phyloP scores from a whole-genome alignment of 2,329 filamentous ascomycete genomes.

The Monosporascus sp. region DNA sequence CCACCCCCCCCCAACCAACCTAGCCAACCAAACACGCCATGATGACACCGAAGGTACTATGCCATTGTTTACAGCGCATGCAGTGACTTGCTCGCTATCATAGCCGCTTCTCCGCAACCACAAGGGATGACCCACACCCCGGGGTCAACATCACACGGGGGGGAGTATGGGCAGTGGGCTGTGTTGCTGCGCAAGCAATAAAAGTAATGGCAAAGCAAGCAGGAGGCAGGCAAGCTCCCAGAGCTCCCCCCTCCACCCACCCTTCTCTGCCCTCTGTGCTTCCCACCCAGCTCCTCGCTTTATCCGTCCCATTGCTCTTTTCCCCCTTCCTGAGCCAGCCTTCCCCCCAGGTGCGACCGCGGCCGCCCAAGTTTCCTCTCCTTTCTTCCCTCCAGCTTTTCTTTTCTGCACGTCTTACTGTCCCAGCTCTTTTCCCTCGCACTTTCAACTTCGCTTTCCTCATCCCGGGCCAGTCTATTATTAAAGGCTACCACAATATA shows the following conservation, averaged over 20 bases:
- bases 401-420: conserved; percentile 2
- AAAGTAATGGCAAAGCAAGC: background rate
- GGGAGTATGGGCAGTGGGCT: background rate
- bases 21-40: conserved; percentile 13
- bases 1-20: conserved; percentile 11
- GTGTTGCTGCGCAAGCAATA: background rate
- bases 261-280: background rate
- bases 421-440: conserved; percentile 14
- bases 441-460: conserved; percentile 7
- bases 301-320: background rate
- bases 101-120: conserved; percentile 9
- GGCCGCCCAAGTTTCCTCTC: conserved; percentile 18
- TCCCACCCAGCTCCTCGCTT: conserved; percentile 13
- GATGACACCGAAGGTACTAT: conserved; percentile 18
- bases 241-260: conserved; percentile 11
- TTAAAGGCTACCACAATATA: conserved; percentile 1
- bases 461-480: conserved; percentile 1
- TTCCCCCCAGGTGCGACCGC: conserved; percentile 22
- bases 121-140: background rate
- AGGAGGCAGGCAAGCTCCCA: conserved; percentile 13
- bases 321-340: conserved; percentile 17
- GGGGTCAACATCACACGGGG: conserved; percentile 2
- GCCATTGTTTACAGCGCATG: conserved; percentile 15
- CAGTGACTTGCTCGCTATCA: conserved; percentile 15
- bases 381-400: conserved; percentile 12